Base-by-base conservation (phyloP, 2,329 filamentous ascomycete species). In the Xylaria sp. region DNA sequence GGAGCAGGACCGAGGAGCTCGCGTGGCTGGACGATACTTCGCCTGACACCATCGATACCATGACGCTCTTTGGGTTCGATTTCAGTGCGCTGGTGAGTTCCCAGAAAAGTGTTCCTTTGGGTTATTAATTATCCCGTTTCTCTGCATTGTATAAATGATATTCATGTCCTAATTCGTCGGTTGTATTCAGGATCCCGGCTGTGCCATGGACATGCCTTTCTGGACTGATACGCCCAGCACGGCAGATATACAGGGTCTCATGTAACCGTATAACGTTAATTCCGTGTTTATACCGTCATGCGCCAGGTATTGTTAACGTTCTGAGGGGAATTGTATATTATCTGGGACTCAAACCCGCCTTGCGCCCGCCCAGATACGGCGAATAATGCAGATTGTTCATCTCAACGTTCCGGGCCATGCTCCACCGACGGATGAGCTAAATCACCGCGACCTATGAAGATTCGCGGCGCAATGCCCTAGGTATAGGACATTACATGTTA, bases 1-100 rank as follows among this genome's bases (percentile, higher is more conserved):
- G 59, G 21, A 32, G 25, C 2, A 25, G 59, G 21, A 32, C 50
- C 6, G 61, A 57, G 8, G 42, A 65, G 16, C 25, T 60, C 5
- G 40, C 54, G 29, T 27, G 60, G 65, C 23, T 62, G 12, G 62
- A 70, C 21, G 70, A 63, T 8, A 67, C 59, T 2, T 66, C 65
- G 27, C 63, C 68, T 8, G 66, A 60, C 29, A 16, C 50, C 9
- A 35, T 66, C 29, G 69, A 73, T 21, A 44, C 63, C 3, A 66
- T 71, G 63, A 60, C 64, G 12, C 64, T 71, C 29, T 74, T 74
- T 32, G 72, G 72, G 3, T 74, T 74, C 21, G 71, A 74, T 35
- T 72, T 73, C 42, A 65, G 40, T 54, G 55, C 66, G 16, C 32
- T 73, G n/a, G 72, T 72, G 60, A 66, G 72, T 27, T 29, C 21